phyloP scores from a whole-genome alignment of 352 stramenopile species.

The Paralagenidium karlingii region DNA sequence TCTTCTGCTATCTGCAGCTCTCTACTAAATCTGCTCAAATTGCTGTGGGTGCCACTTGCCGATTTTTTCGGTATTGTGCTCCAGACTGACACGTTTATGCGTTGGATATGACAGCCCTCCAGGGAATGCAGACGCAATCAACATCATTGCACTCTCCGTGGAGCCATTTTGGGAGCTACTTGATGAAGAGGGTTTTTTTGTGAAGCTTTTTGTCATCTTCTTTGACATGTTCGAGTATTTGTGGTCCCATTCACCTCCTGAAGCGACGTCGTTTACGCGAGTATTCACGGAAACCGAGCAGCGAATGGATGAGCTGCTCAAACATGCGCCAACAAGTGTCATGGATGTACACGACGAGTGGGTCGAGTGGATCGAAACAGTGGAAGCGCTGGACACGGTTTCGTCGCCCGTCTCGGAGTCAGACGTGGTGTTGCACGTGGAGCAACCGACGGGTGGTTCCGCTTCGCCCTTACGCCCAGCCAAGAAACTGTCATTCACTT shows the following conservation, averaged over 20 bases:
- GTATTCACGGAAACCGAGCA: constrained; percentile 67
- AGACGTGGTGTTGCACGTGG: constrained; percentile 11
- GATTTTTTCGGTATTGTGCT: neutral
- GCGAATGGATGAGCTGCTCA: constrained; percentile 53
- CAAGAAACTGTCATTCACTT: constrained; percentile 42
- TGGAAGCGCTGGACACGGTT: neutral
- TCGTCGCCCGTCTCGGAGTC: neutral
- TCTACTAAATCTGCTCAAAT: constrained; percentile 55
- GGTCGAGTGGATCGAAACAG: constrained; percentile 22
- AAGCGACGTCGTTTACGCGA: constrained; percentile 62
- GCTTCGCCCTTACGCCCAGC: no score
- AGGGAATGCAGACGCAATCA: constrained; percentile 36
- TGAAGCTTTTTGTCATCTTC: constrained; percentile 65
- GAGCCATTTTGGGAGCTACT: constrained; percentile 80
- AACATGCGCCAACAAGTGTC: constrained; percentile 37
- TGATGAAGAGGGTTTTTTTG: constrained; percentile 63
- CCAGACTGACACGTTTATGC: neutral
- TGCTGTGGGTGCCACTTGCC: constrained; percentile 30
- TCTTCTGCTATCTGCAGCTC: constrained; percentile 54
- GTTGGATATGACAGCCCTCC: constrained; percentile 4
- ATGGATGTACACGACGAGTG: constrained; percentile 57
- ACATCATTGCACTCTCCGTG: constrained; percentile 62
- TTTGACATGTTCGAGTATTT: constrained; percentile 66
- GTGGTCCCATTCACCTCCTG: constrained; percentile 41
- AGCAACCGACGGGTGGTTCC: no score